Percentiles rank a stretch among this genome's conserved stretches.
Conservation (phyloP, 2,329 filamentous ascomycete species). For the Diaporthe citriasiana region DNA sequence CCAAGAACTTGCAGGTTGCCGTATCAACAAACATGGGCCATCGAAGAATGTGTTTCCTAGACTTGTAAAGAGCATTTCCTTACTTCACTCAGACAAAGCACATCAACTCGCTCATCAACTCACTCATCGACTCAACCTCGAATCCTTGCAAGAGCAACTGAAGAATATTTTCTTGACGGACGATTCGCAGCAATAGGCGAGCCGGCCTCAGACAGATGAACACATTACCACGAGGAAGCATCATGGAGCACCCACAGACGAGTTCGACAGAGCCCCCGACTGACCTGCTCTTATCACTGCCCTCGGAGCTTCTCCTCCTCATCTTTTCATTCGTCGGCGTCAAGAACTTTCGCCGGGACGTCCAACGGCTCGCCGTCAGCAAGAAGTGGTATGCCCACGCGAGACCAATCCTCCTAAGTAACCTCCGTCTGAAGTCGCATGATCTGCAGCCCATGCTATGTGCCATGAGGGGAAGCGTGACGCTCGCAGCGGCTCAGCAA, state of each 20-base stretch:
- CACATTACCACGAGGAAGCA: neutral
- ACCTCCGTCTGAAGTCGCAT: accelerated
- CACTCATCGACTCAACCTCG: too few species aligned
- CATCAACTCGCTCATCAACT: neutral
- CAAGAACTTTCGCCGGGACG: neutral
- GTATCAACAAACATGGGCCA: neutral
- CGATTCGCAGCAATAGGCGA: too few species aligned
- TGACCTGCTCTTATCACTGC: neutral
- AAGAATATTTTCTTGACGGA: too few species aligned
- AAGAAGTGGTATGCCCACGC: neutral
- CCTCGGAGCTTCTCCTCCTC: neutral
- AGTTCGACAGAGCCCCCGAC: neutral
- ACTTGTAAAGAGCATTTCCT: neutral
- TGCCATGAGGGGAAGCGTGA: neutral
- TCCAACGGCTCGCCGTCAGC: neutral
- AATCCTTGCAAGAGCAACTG: too few species aligned
- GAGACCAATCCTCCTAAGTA: neutral
- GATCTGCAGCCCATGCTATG: neutral
- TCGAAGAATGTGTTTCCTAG: neutral
- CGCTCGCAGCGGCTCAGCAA: neutral
- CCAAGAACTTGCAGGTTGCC: neutral
- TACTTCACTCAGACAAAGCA: neutral
- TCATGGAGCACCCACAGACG: neutral
- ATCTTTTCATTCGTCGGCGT: neutral
- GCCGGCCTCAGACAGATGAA: too few species aligned